A percentile compares a stretch with the other conserved stretches of the same genome.
These are phyloP conservation scores for Huiozyma naganishii DNA, from an alignment of 805 yeast genomes.

Conservation along the genomic window DNA sequence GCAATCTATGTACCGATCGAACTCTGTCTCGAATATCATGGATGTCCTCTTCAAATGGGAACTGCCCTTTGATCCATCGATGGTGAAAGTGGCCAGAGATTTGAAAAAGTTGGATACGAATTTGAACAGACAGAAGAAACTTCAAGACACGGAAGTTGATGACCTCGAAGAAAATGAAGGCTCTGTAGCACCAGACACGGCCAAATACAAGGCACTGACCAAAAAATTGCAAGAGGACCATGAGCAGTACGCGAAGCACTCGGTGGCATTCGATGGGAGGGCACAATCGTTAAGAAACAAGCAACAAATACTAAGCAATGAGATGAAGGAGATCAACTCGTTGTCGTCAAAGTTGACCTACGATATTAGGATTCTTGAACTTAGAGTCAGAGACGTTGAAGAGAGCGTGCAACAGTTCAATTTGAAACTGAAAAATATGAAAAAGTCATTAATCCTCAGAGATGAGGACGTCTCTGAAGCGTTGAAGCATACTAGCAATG, in stretches of 20 bases:
- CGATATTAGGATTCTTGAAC: slow-evolving; percentile 49
- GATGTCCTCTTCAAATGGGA: slow-evolving; percentile 21
- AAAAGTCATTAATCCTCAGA: slow-evolving; percentile 8
- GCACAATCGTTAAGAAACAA: slow-evolving; percentile 17
- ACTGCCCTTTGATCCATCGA: slow-evolving; percentile 24
- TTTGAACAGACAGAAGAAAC: slow-evolving; percentile 6
- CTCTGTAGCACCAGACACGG: background rate
- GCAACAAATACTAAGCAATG: slow-evolving; percentile 29
- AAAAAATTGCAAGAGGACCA: background rate
- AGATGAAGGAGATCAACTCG: slow-evolving; percentile 41
- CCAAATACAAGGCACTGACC: background rate
- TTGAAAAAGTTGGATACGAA: slow-evolving; percentile 11
- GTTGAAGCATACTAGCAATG: slow-evolving; percentile 6
- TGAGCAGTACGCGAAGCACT: slow-evolving; percentile 5
- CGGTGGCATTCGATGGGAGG: slow-evolving; percentile 11
- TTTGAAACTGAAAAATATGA: slow-evolving; percentile 14
- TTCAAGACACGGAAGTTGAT: slow-evolving; percentile 1
- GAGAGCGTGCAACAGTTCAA: slow-evolving; percentile 42
- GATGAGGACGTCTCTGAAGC: slow-evolving; percentile 4
- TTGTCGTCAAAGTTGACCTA: slow-evolving; percentile 53
- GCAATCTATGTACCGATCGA: slow-evolving; percentile 10
- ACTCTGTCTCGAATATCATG: slow-evolving; percentile 18
- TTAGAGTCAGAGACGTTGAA: slow-evolving; percentile 59
- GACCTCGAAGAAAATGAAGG: background rate
- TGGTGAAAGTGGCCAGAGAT: slow-evolving; percentile 23